Base-by-base conservation (phyloP, 306 rosid species). In the Begonia loranthoides region DNA sequence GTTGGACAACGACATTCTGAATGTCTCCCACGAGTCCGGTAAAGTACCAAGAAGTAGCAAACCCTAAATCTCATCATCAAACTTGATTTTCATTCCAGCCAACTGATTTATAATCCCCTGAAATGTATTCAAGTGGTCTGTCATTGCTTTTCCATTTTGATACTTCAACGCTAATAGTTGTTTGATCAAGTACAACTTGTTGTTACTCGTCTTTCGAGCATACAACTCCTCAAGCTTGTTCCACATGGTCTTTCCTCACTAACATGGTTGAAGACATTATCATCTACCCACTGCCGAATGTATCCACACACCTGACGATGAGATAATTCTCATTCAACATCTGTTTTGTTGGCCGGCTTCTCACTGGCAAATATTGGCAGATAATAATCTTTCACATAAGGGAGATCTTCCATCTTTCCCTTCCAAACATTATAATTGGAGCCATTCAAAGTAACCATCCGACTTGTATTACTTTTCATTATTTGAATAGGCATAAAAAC, bases 181-280 rank as follows among this genome's bases (percentile, higher is more conserved):
- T 13, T 53, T 36, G 9, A 53, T 53, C 10, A 53, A 45, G n/a
- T 9, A 53, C 19, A 53, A 13, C 15, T 33, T 53, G 38, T 53
- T 53, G 12, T 36, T 36, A 0, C 12, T 5, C 9, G 44, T 5
- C 11, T 53, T 53, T 12, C 57, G 2, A 36, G 13, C 45, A 36
- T 33, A 53, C 3, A 36, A 53, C 7, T 53, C 10, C 14, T 53
- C 41, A 36, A 53, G 57, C 19, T 9, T 53, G 2, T 33, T 53
- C 43, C 57, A n/a, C 12, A 53, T 6, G 3, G 17, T 19, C 3
- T 19, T 19, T 19, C 22, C 10, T 8, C 17, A 11, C 8, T 17
- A 3, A 15, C 38, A 11, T 33, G 16, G 2, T 53, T 53, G 45
- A 12, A 7, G 9, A 53, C 21, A 53, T 53, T 53, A 7, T 53